Base-by-base conservation (phyloP, 306 rosid species). In the Trichosanthes truncata region DNA sequence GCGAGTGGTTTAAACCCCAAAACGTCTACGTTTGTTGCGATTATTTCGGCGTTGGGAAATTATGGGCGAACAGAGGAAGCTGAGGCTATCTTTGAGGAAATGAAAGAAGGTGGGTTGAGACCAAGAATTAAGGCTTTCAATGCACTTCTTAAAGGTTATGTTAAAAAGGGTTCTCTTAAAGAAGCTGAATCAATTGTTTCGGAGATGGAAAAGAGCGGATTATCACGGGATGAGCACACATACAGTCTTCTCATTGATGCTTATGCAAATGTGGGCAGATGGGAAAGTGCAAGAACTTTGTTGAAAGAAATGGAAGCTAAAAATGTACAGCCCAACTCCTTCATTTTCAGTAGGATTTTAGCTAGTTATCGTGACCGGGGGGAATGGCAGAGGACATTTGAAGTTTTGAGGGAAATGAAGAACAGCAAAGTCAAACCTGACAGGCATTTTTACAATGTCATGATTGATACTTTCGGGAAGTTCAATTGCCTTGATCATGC, bases 381-480 rank as follows among this genome's bases (percentile, higher is more conserved):
- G 60, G 96, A 94, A 88, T 94, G 98, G 98, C 97, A 94, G 80
- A 90, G 82, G 79, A 84, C 97, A 0, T 94, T 94, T 86, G 96
- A 92, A 78, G 97, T 92, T 78, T 82, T 94, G 84, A 89, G 85
- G 87, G 97, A 94, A 85, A 94, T 94, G 98, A 90, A 80, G 83
- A 89, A 80, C 41, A 80, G 87, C 83, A 97, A 97, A 38, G 91
- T 92, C 14, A 80, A 63, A 59, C 98, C 98, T 1, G 97, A 94
- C 72, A 85, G 96, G 83, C 93, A 89, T 80, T 94, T 94, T 78
- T 94, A 94, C 87, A 94, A 94, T 85, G 97, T 94, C 68, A 89
- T 94, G 98, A 94, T 92, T 65, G 98, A 92, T 78, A 90, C 97
- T 13, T 90, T 92, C 74, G 98, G 98, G 45, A 94, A 94, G 86